Evolutionary conservation across 345 rosid genomes (phyloP), one percentile per base, ranked within the genome.

Genomic region (Eucalyptus shirleyi): DNA sequence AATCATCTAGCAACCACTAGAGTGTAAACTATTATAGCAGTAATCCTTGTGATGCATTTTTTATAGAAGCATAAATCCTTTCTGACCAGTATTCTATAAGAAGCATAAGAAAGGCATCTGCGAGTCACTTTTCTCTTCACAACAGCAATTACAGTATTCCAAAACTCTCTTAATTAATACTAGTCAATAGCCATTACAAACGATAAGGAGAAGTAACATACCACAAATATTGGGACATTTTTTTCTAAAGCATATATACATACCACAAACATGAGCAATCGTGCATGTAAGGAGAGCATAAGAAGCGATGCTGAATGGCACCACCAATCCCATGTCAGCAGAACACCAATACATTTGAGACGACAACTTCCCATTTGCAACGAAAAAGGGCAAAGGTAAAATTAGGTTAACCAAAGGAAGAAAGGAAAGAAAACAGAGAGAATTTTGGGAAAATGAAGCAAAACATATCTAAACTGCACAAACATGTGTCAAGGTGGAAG

Each of bases 401-500:
- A 86, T 40, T 44, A 77, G 24, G 62, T n/a, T 44, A 87, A 51
- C 49, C 72, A 89, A 60, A 62, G 6, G 23, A 53, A 62, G 12
- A 85, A 2, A 42, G 26, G 32, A 56, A 86, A 24, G 62, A 32
- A 40, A 34, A 83, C 23, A 37, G 28, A 45, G 62, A 90, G 55
- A n/a, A 65, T 65, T 32, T 16, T 5, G 4, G 56, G 51, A 80
- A 34, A 86, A 60, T n/a, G 47, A 47, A 47, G 10, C n/a, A 15
- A 42, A 81, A 40, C 14, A 88, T 37, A 32, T 42, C 90, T 88
- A 89, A 96, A 97, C 95, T 95, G 99, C 42, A 95, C 96, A 95
- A 96, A 98, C 99, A 98, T 96, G 93, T 98, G 99, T 91, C 99
- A 96, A 53, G 99, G 99, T 89, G 98, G 99, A 89, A 98, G 98